phyloP scores from a whole-genome alignment of 177 flowering plant genomes.

The Vitis hybrid region DNA sequence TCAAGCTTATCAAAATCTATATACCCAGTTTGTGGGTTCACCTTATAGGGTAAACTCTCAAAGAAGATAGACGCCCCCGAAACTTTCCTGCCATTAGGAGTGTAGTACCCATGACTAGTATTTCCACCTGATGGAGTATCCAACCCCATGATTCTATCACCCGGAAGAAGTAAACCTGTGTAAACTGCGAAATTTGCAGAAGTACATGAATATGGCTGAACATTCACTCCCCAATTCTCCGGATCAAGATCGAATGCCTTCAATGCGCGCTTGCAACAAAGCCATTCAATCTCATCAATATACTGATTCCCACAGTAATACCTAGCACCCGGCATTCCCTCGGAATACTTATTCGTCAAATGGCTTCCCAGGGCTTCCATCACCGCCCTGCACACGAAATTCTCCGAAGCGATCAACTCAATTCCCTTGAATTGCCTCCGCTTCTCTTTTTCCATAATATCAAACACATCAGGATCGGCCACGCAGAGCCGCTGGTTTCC shows the following conservation, averaged over 20 bases:
- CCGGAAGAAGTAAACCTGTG: constrained; percentile 71
- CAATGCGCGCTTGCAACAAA: constrained; percentile 48
- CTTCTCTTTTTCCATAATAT: constrained; percentile 56
- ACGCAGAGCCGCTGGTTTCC: constrained; percentile 35
- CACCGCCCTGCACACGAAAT: constrained; percentile 52
- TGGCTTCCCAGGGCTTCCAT: constrained; percentile 60
- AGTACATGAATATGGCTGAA: constrained; percentile 82
- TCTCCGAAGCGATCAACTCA: constrained; percentile 60
- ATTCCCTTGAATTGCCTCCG: constrained; percentile 44
- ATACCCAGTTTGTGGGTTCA: constrained; percentile 76
- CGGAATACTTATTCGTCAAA: constrained; percentile 58
- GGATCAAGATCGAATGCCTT: constrained; percentile 42
- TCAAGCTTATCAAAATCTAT: constrained; percentile 84
- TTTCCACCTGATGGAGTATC: constrained; percentile 82
- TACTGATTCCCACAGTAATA: constrained; percentile 55
- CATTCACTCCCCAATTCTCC: constrained; percentile 70
- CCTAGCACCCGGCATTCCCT: constrained; percentile 56
- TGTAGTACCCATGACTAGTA: constrained; percentile 71
- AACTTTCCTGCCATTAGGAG: constrained; percentile 69
- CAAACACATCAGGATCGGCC: constrained; percentile 47
- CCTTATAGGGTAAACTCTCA: constrained; percentile 76
- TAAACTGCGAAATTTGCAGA: constrained; percentile 86
- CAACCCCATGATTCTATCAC: constrained; percentile 87
- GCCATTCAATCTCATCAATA: constrained; percentile 52
- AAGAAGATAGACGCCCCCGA: constrained; percentile 83